Percentiles rank a stretch among this genome's conserved stretches.
These are phyloP conservation scores for Candida nemodendra DNA, from an alignment of 805 yeast genomes.

Conservation along the genomic window DNA sequence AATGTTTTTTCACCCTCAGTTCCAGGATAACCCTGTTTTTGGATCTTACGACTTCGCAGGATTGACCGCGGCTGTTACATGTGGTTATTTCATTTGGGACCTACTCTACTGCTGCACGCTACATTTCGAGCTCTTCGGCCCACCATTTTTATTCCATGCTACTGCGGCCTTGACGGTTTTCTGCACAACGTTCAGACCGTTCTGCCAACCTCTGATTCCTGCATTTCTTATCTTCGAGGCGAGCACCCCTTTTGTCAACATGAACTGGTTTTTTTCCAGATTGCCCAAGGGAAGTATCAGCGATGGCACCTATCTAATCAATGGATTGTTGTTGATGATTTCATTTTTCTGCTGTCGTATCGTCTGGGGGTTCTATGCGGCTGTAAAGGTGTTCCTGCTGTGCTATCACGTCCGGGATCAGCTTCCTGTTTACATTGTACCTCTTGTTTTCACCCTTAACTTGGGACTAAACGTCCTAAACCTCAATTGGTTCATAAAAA, in stretches of 20 bases:
- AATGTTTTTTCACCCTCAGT: conserved; percentile 55
- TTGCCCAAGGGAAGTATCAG: conserved; percentile 69
- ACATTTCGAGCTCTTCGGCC: conserved; percentile 69
- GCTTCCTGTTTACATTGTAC: conserved; percentile 47
- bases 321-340: conserved; percentile 67
- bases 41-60: conserved; percentile 77
- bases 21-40: conserved; percentile 50
- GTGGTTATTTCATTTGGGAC: conserved; percentile 95
- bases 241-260: conserved; percentile 91
- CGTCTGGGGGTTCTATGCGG: conserved; percentile 83
- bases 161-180: conserved; percentile 78
- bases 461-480: conserved; percentile 65
- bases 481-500: conserved; percentile 83
- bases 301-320: conserved; percentile 50
- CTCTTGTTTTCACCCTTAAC: conserved; percentile 55
- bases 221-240: conserved; percentile 82
- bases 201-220: conserved; percentile 78
- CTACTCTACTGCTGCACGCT: conserved; percentile 58
- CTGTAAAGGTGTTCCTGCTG: conserved; percentile 48
- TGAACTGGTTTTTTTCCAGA: conserved; percentile 86
- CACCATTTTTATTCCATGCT: conserved; percentile 82
- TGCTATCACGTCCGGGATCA: conserved; percentile 41
- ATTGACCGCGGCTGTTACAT: conserved; percentile 65
- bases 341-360: conserved; percentile 79
- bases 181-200: conserved; percentile 61